phyloP scores from a whole-genome alignment of 371 early-diverging fungal genomes.

The Pancytospora epiphaga region DNA sequence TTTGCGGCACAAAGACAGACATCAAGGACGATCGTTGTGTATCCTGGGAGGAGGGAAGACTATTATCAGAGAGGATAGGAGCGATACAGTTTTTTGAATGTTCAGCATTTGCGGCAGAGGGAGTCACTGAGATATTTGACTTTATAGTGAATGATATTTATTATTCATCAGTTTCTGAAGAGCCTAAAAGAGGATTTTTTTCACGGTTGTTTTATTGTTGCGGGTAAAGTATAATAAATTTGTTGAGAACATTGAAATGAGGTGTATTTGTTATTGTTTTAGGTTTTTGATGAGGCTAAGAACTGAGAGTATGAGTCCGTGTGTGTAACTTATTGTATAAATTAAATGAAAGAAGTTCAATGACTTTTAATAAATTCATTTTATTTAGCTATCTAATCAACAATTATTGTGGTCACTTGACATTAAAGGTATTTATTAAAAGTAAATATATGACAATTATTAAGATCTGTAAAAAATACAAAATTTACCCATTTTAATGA shows the following conservation, averaged over 20 bases:
- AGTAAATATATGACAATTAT: neutral
- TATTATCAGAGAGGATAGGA: slow-evolving; percentile 71
- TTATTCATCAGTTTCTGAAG: neutral
- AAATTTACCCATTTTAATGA: neutral
- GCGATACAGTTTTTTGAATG: slow-evolving; percentile 92
- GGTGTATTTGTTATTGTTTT: neutral
- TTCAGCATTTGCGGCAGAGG: slow-evolving; percentile 80
- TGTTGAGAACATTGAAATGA: neutral
- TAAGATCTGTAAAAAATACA: neutral
- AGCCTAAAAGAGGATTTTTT: neutral
- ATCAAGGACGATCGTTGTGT: slow-evolving; percentile 8
- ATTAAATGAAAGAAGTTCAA: neutral
- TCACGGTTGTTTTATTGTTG: neutral
- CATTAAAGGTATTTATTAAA: neutral
- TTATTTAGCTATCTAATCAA: neutral
- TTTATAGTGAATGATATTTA: slow-evolving; percentile 34
- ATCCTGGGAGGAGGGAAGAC: slow-evolving; percentile 35
- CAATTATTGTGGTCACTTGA: neutral
- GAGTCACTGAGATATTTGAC: slow-evolving; percentile 77
- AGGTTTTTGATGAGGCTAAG: neutral
- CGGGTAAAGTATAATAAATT: neutral
- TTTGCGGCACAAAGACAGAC: slow-evolving; percentile 40
- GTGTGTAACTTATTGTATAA: neutral
- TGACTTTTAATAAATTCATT: too few relatives aligned
- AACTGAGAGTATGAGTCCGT: too few relatives aligned